Evolutionary conservation across 768 basidiomycete genomes (phyloP), one percentile per base, ranked within the genome.

Genomic region (Dioszegia aurantiaca): DNA sequence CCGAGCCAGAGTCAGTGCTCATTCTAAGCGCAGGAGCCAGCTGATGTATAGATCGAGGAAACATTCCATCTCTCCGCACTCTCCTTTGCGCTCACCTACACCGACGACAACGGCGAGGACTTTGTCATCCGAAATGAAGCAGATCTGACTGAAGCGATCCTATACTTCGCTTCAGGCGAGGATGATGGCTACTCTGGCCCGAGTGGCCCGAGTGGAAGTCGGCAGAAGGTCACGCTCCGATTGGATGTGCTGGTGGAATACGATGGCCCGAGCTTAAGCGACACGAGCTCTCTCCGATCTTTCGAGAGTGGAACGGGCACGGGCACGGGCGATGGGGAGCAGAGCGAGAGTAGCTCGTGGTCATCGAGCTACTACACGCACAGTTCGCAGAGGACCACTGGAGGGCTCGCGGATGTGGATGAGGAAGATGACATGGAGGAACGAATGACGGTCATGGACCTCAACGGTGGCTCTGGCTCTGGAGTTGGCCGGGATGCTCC

Each of bases 241-340:
- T 84, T 95, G 33, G 81, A 86, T 43, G 85, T 97, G 40, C 80
- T 81, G 9, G 85, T 93, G 61, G 91, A 93, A 60, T 93, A 90
- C 66, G 92, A 95, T 73, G 90, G 90, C 0, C 90, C 87, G 14
- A 89, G 87, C 77, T 80, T 95, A 57, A 91, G 89, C 9, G 93
- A 95, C 64, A 89, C 90, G 1, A 85, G 84, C 10, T 92, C 90
- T 9, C 78, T 93, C 17, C 83, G 82, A 21, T 90, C 89, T 72
- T 68, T 64, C 68, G 86, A 70, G 88, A 93, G 41, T 87, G 89
- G 63, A 85, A 85, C 78, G 79, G 77, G 61, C 79, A 80, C 64
- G 1, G 48, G 26, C 23, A 40, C 39, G 81, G 79, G 55, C 86
- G 86, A 67, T 24, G 52, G 49, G n/a, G 44, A 27, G 2, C 33